Base-by-base conservation (phyloP, 441 rosid genomes). In the Populus hybrid region DNA sequence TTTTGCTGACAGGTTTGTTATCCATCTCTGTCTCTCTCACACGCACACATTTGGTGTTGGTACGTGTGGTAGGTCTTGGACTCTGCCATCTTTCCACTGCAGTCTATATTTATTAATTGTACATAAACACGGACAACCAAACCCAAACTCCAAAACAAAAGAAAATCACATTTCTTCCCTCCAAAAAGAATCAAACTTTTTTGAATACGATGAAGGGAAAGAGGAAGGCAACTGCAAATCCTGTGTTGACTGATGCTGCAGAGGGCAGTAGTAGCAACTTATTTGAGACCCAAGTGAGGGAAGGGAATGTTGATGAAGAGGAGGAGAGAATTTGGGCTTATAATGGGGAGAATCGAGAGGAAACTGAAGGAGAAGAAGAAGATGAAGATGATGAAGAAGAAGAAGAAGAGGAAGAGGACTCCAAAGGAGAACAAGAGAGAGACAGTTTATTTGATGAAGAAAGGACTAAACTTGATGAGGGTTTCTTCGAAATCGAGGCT, bases 401-500 rank as follows among this genome's bases (percentile, higher is more conserved):
- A 1, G 76, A 81, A 1, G 86, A 77, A 5, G 89, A 81, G 2
- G 88, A 80, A 1, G 88, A 69, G 0, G 78, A 73, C 0, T 78
- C 7, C 10, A 86, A 70, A 4, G 85, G 78, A 0, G 92, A 79
- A 8, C 87, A 73, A 0, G 87, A 85, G 0, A 89, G 77, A 1
- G 86, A 78, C 0, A 89, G 74, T 1, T 89, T 67, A 7, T 85
- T 26, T 2, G 88, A 79, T 1, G 91, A 78, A 35, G 94, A 93
- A 46, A 83, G 95, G 80, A 88, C 95, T 28, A 93, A 91, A 83
- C 95, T 95, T 0, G 98, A 88, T 36, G 99, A 97, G 74, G 99
- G 97, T 38, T 97, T 84, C 85, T 97, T 69, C 77, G 99, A 97
- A 87, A 97, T 97, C 76, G 98, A 97, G 87, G 97, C 97, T 72